Evolutionary conservation across 192 early-diverging fungal genomes (phyloP), one percentile per base, ranked within the genome.

Genomic region (Jimgerdemannia lactiflua): DNA sequence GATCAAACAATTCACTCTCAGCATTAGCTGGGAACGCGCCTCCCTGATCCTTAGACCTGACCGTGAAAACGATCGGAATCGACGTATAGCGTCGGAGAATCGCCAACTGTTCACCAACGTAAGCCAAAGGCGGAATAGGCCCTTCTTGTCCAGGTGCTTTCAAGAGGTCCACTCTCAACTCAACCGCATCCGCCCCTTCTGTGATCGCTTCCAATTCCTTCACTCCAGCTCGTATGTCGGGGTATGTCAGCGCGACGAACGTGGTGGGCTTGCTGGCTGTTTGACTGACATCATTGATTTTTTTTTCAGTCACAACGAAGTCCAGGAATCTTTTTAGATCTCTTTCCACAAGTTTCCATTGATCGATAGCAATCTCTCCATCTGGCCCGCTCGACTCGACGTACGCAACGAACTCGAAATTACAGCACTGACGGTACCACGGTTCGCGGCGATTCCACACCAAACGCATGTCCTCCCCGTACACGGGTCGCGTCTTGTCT

Each of bases 61-160:
- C 96, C 18, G 98, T 99, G 78, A 91, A 99, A 18, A 99, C 90
- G 7, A 99, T 90, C 17, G 98, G 97, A 72, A 98, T 82, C 19
- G 75, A 43, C 11, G 93, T 88, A 43, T 86, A 79, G 40, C 90
- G 86, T 8, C 94, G 88, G 4, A 98, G 85, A 42, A 93, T 72
- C 17, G 91, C 87, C 10, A 99, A 84, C 84, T 99, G 96, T 19
- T 87, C 77, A 14, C 88, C 90, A 74, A 97, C 88, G 74, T 89
- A 94, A 14, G 93, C 91, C 7, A 80, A 77, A 76, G 85, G 83
- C 39, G 82, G 71, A n/a, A 72, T 70, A 9, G 67, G 64, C 49
- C 70, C 65, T 9, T 79, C 78, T 74, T 77, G 82, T 29, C 87
- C 88, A 18, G 82, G 74, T 3, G 78, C 74, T 44, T 85, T 79